Base-by-base conservation (phyloP, 371 early-diverging fungal species). In the Actinomortierella ambigua region DNA sequence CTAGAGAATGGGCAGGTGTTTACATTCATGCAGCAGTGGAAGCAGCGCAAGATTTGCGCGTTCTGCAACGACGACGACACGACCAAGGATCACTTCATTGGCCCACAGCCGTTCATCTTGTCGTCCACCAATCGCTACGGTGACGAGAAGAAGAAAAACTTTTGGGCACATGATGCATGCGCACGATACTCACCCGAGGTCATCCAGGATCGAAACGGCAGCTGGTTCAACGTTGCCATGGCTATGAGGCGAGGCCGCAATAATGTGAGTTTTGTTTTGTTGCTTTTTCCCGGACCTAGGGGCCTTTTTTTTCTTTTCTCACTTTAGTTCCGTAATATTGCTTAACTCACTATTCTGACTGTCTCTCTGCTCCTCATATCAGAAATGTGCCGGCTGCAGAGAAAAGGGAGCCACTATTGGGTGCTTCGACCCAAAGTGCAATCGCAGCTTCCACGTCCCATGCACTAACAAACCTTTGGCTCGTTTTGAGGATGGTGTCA, bases 121-220 rank as follows among this genome's bases (percentile, higher is more conserved):
- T 50, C 65, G 0, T 66, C 68, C 8, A 68, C 62, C 1, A 76
- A 68, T 27, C 63, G 66, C 14, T 69, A 69, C 46, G 86, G 88
- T 2, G 73, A 77, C 18, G 79, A 80, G 40, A 87, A 83, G 41
- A 81, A 80, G 54, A 76, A 81, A 18, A 73, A 81, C 0, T 93
- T 95, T 60, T 95, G 95, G 96, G 90, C 88, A 2, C 96, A 96
- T 68, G 85, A 90, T 54, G 81, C 88, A 0, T 96, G 95, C 63
- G 96, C 95, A 2, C 70, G 87, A 23, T 92, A 85, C 69, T 90
- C 95, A 0, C 95, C 95, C 8, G 94, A 94, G 69, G 95, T 95
- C 1, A 82, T 89, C 28, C 85, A 86, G 46, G 84, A 87, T 2
- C 81, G 80, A 13, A 80, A 84, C 50, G 86, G 87, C 4, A 81